phyloP scores from a whole-genome alignment of 495 filamentous ascomycete species.

The Evansstolkia leycettana region DNA sequence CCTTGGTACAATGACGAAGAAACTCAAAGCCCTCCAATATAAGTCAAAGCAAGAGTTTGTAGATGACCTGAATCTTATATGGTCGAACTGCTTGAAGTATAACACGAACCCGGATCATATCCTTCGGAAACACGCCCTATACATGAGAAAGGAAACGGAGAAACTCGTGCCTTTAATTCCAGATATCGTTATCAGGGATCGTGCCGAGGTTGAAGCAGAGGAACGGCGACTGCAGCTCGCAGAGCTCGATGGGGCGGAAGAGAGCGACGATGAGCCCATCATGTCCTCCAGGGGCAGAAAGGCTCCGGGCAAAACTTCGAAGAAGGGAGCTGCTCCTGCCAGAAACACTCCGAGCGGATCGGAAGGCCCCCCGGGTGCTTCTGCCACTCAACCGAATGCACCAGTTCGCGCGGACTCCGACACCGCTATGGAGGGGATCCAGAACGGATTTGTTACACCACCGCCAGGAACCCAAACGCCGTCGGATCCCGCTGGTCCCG shows the following conservation, averaged over 20 bases:
- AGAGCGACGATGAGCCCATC: slow-evolving; percentile 96
- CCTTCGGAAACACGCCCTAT: slow-evolving; percentile 82
- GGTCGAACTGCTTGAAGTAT: slow-evolving; percentile 91
- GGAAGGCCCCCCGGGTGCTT: slow-evolving; percentile 59
- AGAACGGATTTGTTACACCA: slow-evolving; percentile 76
- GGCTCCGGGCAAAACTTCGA: slow-evolving; percentile 64
- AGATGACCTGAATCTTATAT: slow-evolving; percentile 84
- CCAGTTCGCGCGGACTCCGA: slow-evolving; percentile 51
- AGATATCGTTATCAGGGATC: slow-evolving; percentile 75
- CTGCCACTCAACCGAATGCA: slow-evolving; percentile 39
- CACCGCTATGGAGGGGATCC: slow-evolving; percentile 50
- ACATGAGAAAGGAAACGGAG: slow-evolving; percentile 93
- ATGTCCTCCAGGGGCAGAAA: slow-evolving; percentile 93
- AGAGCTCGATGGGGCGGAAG: slow-evolving; percentile 69
- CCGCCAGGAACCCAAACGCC: slow-evolving; percentile 68
- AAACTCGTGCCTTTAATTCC: slow-evolving; percentile 92
- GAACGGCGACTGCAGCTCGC: slow-evolving; percentile 70
- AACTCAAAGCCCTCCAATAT: slow-evolving; percentile 76
- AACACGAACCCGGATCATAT: slow-evolving; percentile 83
- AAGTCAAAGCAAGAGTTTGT: slow-evolving; percentile 95
- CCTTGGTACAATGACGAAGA: slow-evolving; percentile 95
- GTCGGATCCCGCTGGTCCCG: slow-evolving; percentile 55
- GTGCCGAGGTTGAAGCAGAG: slow-evolving; percentile 93
- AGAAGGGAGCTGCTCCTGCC: slow-evolving; percentile 61
- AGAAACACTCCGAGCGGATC: slow-evolving; percentile 54